Evolutionary conservation across 1,139 yeast genomes (phyloP), one percentile per base, ranked within the genome.

Genomic region (Taiozyma sp.): DNA sequence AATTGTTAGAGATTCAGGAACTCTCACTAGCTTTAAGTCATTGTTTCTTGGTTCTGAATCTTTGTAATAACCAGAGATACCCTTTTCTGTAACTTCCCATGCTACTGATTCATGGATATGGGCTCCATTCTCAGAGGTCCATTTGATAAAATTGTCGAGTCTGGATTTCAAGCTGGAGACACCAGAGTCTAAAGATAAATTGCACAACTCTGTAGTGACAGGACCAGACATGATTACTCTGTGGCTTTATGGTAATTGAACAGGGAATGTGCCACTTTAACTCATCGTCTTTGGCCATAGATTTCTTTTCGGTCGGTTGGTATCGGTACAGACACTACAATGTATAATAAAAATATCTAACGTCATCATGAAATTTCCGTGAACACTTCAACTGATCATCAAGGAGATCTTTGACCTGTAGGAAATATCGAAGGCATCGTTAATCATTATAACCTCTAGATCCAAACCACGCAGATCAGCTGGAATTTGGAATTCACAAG

Each of bases 361-460:
- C 34, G 7, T 29, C 34, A 30, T 4, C 16, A 5, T 5, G 13
- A 30, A 30, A 29, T 10, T 29, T 12, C 14, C 36, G 9, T 32
- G 7, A 19, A 9, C 13, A 38, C 19, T 8, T 40, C 29, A 40
- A 24, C 29, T 40, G 10, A 40, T 24, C 43, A 51, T 28, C 12
- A 48, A 40, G 22, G 19, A 23, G 13, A 58, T 44, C 16, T 45
- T 46, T 4, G 45, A 22, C 27, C 53, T 48, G 54, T 77, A 86
- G 39, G 65, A 61, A 38, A 87, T 65, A 53, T 81, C 84, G 58
- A 85, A 70, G 2, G 87, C 89, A 68, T 87, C 95, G 65, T 82
- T 84, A n/a, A 86, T 72, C 57, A 80, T 70, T 46, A 76, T 52
- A 9, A 87, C 71, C 16, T 70, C 69, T 8, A 83, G 69, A 2